These are phyloP conservation scores for Aspergillus diversus DNA, from an alignment of 495 filamentous ascomycete species.

Conservation along the genomic window DNA sequence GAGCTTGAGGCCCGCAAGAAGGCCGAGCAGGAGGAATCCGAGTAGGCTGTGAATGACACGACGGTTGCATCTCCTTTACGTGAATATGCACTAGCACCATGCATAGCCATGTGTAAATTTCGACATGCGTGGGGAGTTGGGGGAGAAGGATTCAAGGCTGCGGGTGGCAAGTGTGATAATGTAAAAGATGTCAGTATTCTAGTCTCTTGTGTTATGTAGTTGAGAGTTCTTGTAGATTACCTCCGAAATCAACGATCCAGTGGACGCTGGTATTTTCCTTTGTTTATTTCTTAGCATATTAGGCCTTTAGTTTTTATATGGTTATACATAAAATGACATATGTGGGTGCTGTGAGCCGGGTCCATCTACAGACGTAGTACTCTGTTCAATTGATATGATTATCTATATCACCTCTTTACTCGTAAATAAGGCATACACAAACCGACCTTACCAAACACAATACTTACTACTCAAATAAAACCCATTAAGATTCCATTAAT, in stretches of 20 bases:
- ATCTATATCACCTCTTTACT: too few species aligned
- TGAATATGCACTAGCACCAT: background rate
- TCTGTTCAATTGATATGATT: too few species aligned
- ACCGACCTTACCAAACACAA: too few species aligned
- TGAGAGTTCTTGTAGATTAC: conserved; percentile 30
- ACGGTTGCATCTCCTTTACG: background rate
- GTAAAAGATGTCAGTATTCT: conserved; percentile 22
- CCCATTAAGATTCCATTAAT: too few species aligned
- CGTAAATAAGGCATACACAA: too few species aligned
- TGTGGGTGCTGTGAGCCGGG: too few species aligned
- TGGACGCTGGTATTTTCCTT: conserved; percentile 27
- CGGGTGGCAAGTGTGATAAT: conserved; percentile 19
- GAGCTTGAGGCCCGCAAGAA: conserved; percentile 60
- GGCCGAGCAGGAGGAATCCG: conserved; percentile 49
- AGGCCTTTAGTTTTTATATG: background rate
- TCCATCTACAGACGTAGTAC: too few species aligned
- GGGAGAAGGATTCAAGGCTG: background rate
- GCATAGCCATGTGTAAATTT: background rate
- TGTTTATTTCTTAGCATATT: conserved; percentile 14
- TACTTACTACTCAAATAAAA: too few species aligned
- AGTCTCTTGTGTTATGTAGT: conserved; percentile 23
- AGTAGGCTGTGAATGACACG: conserved; percentile 37
- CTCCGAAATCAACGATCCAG: conserved; percentile 26
- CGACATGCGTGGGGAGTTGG: background rate
- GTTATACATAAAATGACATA: too few species aligned